Conservation (phyloP, 257 asterid species). For the Plantago elongata region DNA sequence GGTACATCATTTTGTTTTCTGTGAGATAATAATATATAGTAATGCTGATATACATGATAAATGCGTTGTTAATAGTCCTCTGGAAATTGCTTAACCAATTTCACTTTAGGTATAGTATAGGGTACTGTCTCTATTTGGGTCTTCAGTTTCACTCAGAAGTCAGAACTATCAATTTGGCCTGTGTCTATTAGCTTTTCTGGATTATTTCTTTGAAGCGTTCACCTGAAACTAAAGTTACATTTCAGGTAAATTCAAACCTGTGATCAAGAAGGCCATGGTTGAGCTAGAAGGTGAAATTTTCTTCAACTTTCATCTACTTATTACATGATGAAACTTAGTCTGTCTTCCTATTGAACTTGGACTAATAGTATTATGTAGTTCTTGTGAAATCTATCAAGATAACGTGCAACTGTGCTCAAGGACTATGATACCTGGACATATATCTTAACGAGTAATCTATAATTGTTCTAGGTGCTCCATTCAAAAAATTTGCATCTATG, state of each 20-base stretch:
- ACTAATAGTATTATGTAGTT: no score
- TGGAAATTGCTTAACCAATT: not conserved
- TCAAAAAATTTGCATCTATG: constrained; percentile 69
- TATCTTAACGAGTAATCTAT: not conserved
- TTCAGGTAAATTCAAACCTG: constrained; percentile 97
- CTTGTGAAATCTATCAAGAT: not conserved
- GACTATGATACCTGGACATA: not conserved
- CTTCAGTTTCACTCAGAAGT: no score
- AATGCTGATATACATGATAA: constrained; percentile 2
- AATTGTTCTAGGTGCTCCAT: constrained; percentile 59
- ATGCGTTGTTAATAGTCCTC: not conserved
- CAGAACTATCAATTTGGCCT: no score
- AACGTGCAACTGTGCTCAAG: not conserved
- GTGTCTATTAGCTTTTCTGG: no score
- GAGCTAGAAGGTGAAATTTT: constrained; percentile 70
- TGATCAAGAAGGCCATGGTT: constrained; percentile 99
- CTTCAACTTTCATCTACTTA: not conserved
- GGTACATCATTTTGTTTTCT: constrained; percentile 39
- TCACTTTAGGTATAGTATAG: no score
- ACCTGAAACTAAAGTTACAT: constrained; percentile 4
- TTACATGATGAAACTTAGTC: not conserved
- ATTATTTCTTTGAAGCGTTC: constrained; percentile 1
- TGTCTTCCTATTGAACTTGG: not conserved
- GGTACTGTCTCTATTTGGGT: no score
- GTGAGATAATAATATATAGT: not conserved